Evolutionary conservation across 169 alveolate species (phyloP).

Genomic region (Babesia microti): DNA sequence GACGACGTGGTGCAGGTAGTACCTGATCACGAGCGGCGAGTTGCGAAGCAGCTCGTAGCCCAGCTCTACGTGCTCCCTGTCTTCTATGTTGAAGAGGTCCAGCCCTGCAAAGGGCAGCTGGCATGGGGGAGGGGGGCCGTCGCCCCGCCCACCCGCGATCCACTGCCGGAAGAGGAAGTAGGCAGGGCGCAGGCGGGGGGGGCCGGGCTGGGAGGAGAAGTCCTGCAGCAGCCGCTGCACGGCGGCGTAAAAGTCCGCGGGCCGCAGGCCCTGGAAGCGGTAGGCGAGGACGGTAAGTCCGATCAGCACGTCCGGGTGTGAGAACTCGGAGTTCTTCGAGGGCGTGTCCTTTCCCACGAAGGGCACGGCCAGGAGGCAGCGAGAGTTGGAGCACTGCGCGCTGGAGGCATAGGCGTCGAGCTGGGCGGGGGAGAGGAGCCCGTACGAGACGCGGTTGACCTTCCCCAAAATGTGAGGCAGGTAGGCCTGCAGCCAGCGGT

Average conservation of each 20-base stretch:
- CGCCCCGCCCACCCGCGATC: conserved; percentile 37
- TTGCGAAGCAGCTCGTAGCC: conserved; percentile 43
- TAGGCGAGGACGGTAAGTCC: conserved; percentile 75
- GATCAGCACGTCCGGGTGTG: conserved; percentile 83
- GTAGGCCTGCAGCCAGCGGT: conserved; percentile 68
- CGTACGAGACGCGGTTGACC: conserved; percentile 67
- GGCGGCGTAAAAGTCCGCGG: conserved; percentile 64
- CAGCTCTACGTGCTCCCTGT: conserved; percentile 55
- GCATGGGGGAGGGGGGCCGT: background rate
- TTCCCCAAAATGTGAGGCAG: conserved; percentile 74
- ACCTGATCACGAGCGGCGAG: conserved; percentile 64
- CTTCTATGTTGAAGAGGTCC: conserved; percentile 67
- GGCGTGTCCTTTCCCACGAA: conserved; percentile 87
- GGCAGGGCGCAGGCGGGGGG: conserved; percentile 7
- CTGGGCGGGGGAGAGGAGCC: conserved; percentile 47
- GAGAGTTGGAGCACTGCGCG: conserved; percentile 47
- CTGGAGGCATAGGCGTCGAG: conserved; percentile 20
- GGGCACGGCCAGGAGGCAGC: conserved; percentile 80
- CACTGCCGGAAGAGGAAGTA: conserved; percentile 32
- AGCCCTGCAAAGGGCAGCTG: conserved; percentile 5
- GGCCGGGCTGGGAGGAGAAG: conserved; percentile 48
- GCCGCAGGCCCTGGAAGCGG: conserved; percentile 75
- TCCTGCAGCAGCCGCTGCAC: conserved; percentile 48
- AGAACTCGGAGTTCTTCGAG: conserved; percentile 75
- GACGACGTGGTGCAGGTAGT: conserved; percentile 57